Base-by-base conservation (phyloP, 2,329 filamentous ascomycete species). In the Fusarium nisikadoi region DNA sequence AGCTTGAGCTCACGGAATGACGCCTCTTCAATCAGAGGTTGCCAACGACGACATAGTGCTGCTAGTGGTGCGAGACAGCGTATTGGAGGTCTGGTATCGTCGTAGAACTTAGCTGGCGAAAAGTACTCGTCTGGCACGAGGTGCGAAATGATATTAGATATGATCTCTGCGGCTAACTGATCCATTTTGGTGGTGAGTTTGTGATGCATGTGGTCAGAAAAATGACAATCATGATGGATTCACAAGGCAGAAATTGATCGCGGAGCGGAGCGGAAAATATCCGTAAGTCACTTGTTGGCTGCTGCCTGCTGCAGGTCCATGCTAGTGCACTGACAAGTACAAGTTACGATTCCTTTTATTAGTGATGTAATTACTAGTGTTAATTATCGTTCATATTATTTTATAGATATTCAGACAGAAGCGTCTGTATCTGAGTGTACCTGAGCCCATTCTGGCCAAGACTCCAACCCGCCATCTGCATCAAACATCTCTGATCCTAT, bases 401-500 rank as follows among this genome's bases (percentile, higher is more conserved):
- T 4, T 25, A 6, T 16, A 19, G 10, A 16, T 25, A 20, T 23
- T 20, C 38, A 56, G 3, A 57, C 19, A 45, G 50, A 57, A 8
- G 39, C 33, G 16, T 61, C 58, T 39, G 58, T 57, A 33, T 57
- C 58, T 33, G 39, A 62, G 19, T 57, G 50, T 23, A 62, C 33
- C 10, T 60, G 54, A 6, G 57, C 35, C 62, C 62, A 68, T 55
- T 66, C 62, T 4, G 65, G 62, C 62, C 62, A 67, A 13, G 55
- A 27, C n/a, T 62, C 62, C 8, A 67, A 17, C 8, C 50, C 65
- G 7, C 35, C 55, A n/a, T 68, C 62, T 2, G 53, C 57, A 17
- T 54, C 43, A 31, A 61, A 68, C 47, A 66, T 54, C 17, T 68
- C 62, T 7, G 54, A 68, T 0, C 66, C 62, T 14, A 70, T 70